These are phyloP conservation scores for Gardenia jasminoides DNA, from an alignment of 257 asterid genomes.

Conservation along the genomic window DNA sequence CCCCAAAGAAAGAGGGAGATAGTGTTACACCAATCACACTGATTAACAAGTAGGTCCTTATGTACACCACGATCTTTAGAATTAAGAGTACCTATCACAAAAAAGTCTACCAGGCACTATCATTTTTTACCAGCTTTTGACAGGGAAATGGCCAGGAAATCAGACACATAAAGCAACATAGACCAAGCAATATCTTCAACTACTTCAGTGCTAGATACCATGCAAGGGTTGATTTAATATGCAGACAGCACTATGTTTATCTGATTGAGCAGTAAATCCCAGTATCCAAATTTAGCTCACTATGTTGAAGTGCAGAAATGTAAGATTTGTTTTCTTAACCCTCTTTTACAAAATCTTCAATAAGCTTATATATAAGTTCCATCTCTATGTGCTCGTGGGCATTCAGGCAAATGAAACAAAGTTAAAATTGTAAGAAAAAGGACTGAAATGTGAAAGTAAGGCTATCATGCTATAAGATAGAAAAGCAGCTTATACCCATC, in stretches of 20 bases:
- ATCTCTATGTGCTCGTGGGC: neutral
- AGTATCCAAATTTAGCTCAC: neutral
- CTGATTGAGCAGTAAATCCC: neutral
- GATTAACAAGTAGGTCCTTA: neutral
- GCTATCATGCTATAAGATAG: neutral
- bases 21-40: neutral
- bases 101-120: neutral
- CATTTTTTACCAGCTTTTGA: neutral
- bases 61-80: neutral
- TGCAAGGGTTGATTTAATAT: neutral
- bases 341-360: neutral
- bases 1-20: neutral
- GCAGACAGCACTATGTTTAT: no score
- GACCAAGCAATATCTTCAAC: neutral
- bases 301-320: neutral
- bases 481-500: conserved; percentile 60
- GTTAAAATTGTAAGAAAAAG: neutral
- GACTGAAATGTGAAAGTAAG: neutral
- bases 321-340: neutral
- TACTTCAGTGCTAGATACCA: neutral
- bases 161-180: neutral
- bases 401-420: neutral
- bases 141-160: neutral
- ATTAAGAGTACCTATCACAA: neutral
- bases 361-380: neutral